Conservation (phyloP, 345 rosid genomes). For the Citrus trifoliata region DNA sequence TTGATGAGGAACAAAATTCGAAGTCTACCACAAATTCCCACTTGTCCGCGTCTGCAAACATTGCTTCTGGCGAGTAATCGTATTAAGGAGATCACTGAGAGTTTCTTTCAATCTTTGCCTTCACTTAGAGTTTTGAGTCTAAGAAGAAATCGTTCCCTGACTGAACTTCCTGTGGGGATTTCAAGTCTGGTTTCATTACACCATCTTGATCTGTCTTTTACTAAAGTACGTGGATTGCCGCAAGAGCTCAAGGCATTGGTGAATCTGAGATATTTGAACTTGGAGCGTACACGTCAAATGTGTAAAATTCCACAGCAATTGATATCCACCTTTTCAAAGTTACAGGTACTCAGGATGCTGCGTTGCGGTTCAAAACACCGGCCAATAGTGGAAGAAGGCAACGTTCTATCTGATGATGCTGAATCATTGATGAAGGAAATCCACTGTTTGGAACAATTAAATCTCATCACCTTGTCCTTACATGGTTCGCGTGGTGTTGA, state of each 20-base stretch:
- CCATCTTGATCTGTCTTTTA: constrained; percentile 5
- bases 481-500: background rate
- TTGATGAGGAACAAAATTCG: background rate
- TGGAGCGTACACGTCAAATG: accelerated
- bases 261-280: too few species aligned
- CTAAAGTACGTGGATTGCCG: too few species aligned
- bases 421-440: constrained; percentile 3
- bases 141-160: constrained; percentile 3
- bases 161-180: constrained; percentile 26
- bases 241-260: too few species aligned
- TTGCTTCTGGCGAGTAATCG: background rate
- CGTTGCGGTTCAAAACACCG: too few species aligned
- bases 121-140: constrained; percentile 31
- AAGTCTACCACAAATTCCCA: background rate
- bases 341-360: too few species aligned
- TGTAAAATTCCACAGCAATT: too few species aligned
- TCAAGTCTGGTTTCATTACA: constrained; percentile 9
- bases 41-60: constrained; percentile 17
- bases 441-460: background rate
- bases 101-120: constrained; percentile 16
- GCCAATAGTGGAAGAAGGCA: too few species aligned
- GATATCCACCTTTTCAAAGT: too few species aligned
- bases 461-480: background rate
- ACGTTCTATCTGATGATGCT: background rate
- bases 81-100: background rate